Base-by-base conservation (phyloP, 2,329 filamentous ascomycete species). In the Neurospora crassa region DNA sequence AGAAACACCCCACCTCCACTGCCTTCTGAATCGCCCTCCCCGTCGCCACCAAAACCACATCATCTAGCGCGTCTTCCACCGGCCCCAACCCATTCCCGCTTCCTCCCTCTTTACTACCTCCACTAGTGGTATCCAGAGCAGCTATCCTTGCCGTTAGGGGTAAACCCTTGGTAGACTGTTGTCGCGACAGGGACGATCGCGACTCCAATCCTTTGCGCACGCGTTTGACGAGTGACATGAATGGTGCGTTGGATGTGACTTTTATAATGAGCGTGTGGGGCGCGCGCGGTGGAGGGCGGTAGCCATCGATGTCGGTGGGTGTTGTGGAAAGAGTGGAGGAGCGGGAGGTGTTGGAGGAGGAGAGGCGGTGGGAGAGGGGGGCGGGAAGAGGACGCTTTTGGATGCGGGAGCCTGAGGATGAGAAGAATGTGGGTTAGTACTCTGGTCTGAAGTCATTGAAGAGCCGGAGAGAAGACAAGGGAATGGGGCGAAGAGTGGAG, bases 201-300 rank as follows among this genome's bases (percentile, higher is more conserved):
- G 85, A 83, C 67, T 87, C 82, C 4, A 94, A 87, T 1, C 89
- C 85, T 72, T 88, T 88, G 72, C 88, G 87, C 16, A 90, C 86
- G 69, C 91, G 89, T 76, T 88, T 89, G 14, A 92, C 85, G 5
- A 88, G 84, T 12, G 90, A 87, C 80, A 92, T 87, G 82, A 92
- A 92, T 7, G 90, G 89, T 0, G 90, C 89, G 45, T 83, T 83
- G 53, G 86, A 81, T 45, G 88, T 89, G 71, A 94, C 83, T 81
- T 93, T 92, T 79, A 94, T 83, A 72, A 87, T 78, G 70, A 75
- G 73, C 8, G 79, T 76, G 41, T 74, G 74, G 42, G 73, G 16
- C 6, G 74, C 74, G 71, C 73, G 73, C 14, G 76, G 71, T 5
- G 74, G 73, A 14, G 71, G 70, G 29, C 63, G 68, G 73, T 74